A percentile compares a stretch with the other conserved stretches of the same genome.
These are phyloP conservation scores for Aphanomyces cochlioides DNA, from an alignment of 352 stramenopile species.

Conservation along the genomic window DNA sequence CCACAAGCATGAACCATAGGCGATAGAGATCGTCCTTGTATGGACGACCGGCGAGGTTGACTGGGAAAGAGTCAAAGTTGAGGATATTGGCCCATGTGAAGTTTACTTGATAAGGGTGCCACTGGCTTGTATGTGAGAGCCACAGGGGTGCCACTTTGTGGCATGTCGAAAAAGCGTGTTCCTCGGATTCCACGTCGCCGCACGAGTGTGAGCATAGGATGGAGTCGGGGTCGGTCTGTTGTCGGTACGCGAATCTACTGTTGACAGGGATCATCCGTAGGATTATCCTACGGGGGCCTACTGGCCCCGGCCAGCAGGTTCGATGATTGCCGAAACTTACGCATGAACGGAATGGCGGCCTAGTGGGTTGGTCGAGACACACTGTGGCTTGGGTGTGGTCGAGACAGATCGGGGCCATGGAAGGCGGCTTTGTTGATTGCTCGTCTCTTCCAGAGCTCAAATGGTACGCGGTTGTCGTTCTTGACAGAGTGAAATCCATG, in stretches of 20 bases:
- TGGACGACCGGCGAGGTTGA: neutral
- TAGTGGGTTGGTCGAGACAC: neutral
- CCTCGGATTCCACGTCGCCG: neutral
- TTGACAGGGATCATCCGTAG: neutral
- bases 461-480: neutral
- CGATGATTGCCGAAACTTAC: neutral
- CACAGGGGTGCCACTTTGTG: neutral
- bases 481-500: neutral
- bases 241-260: neutral
- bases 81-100: slow-evolving; percentile 1
- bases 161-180: neutral
- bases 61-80: neutral
- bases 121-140: neutral
- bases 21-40: neutral
- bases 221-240: neutral
- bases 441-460: neutral
- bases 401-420: neutral
- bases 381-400: neutral
- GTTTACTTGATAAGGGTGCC: neutral
- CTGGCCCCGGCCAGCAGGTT: neutral
- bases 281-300: neutral
- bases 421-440: neutral
- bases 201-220: neutral
- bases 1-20: neutral
- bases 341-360: neutral